Evolutionary conservation across 2,329 filamentous ascomycete genomes (phyloP).

Genomic region (Xylogone sp.): DNA sequence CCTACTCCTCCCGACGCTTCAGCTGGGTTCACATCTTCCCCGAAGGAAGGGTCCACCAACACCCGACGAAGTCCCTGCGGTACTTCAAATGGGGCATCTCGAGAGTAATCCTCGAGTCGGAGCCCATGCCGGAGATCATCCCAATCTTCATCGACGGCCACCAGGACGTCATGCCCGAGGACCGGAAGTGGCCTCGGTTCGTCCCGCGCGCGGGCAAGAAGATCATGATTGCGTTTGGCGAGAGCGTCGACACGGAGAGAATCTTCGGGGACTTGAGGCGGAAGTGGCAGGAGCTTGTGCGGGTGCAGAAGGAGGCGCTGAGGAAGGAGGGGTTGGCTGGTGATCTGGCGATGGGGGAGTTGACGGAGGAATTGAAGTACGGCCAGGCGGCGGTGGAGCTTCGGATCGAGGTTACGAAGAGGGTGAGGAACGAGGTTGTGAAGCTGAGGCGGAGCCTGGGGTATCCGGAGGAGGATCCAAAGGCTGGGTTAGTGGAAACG

Average conservation of each 20-base stretch:
- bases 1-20: slow-evolving; percentile 64
- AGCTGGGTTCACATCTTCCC: slow-evolving; percentile 96
- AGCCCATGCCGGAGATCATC: slow-evolving; percentile 82
- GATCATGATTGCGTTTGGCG: slow-evolving; percentile 74
- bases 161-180: slow-evolving; percentile 84
- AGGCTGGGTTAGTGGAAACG: slow-evolving; percentile 73
- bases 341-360: slow-evolving; percentile 48
- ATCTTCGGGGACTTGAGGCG: slow-evolving; percentile 74
- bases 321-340: slow-evolving; percentile 24
- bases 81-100: slow-evolving; percentile 99
- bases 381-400: slow-evolving; percentile 72
- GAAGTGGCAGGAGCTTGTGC: slow-evolving; percentile 68
- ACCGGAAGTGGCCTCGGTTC: slow-evolving; percentile 73
- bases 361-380: slow-evolving; percentile 63
- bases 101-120: slow-evolving; percentile 83
- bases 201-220: slow-evolving; percentile 70
- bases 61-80: slow-evolving; percentile 71
- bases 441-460: slow-evolving; percentile 71
- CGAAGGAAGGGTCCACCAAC: slow-evolving; percentile 91
- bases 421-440: slow-evolving; percentile 75
- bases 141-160: slow-evolving; percentile 94
- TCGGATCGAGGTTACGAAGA: slow-evolving; percentile 74
- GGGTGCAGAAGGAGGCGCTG: slow-evolving; percentile 42
- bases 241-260: slow-evolving; percentile 67
- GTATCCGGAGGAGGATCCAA: slow-evolving; percentile 71